Conservation (phyloP, 345 rosid species). For the Dipteronia sinensis region DNA sequence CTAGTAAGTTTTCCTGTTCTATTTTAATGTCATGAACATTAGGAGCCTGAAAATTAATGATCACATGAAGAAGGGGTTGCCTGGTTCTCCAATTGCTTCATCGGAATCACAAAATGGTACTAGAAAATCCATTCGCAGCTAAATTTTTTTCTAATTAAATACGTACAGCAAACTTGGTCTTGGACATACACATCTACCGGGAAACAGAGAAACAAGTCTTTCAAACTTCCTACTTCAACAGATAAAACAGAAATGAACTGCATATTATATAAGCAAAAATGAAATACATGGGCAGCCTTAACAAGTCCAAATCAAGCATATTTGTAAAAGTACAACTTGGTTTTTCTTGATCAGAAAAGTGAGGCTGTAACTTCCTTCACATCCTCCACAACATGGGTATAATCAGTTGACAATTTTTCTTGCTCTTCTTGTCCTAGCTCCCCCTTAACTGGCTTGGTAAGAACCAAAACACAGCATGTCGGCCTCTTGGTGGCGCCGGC, state of each 20-base stretch:
- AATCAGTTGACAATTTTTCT: conserved; percentile 64
- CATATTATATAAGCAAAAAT: conserved; percentile 14
- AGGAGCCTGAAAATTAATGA: neutral
- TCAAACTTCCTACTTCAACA: neutral
- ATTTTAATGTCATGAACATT: no score
- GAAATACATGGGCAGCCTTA: conserved; percentile 12
- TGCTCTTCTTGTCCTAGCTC: conserved; percentile 68
- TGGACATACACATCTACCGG: neutral
- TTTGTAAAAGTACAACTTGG: neutral
- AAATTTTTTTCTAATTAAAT: neutral
- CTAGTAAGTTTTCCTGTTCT: no score
- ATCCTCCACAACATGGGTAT: conserved; percentile 60
- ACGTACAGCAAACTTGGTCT: no score
- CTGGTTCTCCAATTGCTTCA: neutral
- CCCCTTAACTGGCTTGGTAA: conserved; percentile 80
- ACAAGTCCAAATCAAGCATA: conserved; percentile 4
- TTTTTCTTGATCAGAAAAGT: conserved; percentile 34
- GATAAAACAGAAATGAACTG: conserved; percentile 4
- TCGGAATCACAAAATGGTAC: neutral
- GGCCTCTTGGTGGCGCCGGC: conserved; percentile 96
- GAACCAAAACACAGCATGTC: conserved; percentile 88
- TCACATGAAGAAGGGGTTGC: neutral
- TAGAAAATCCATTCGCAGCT: neutral
- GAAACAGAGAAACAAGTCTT: neutral
- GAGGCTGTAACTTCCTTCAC: conserved; percentile 63